A percentile compares a stretch with the other conserved stretches of the same genome.
Evolutionary conservation across 768 basidiomycete genomes (phyloP).

Genomic region (Termitomyces sp.): DNA sequence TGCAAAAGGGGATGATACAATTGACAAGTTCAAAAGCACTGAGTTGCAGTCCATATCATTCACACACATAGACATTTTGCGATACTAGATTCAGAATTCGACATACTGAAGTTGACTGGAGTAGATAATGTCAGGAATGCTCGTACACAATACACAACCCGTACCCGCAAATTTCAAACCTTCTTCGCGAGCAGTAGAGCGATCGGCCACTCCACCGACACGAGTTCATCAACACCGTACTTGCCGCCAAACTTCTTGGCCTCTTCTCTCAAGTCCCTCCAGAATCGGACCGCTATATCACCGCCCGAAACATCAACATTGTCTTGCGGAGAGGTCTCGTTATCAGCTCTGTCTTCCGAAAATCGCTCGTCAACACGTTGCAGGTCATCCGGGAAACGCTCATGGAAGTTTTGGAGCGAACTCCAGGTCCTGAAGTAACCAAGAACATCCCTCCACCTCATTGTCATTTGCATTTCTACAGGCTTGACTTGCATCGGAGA

Average conservation of each 20-base stretch:
- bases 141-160: background rate
- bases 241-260: conserved; percentile 23
- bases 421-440: conserved; percentile 70
- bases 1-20: background rate
- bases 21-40: background rate
- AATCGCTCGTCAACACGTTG: conserved; percentile 28
- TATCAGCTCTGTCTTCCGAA: conserved; percentile 21
- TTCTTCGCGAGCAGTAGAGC: conserved; percentile 34
- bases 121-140: background rate
- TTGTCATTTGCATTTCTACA: conserved; percentile 49
- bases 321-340: background rate
- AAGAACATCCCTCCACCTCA: conserved; percentile 63
- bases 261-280: conserved; percentile 43
- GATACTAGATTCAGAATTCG: background rate
- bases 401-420: conserved; percentile 61
- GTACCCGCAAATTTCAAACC: background rate
- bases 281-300: conserved; percentile 61
- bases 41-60: background rate
- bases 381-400: conserved; percentile 53
- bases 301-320: conserved; percentile 36
- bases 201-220: conserved; percentile 47
- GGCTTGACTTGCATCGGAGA: conserved; percentile 26
- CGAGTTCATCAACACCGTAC: conserved; percentile 30
- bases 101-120: background rate
- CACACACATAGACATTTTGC: background rate